Evolutionary conservation across 2,329 filamentous ascomycete genomes (phyloP), one percentile per base, ranked within the genome.

Genomic region (Fusarium citri): DNA sequence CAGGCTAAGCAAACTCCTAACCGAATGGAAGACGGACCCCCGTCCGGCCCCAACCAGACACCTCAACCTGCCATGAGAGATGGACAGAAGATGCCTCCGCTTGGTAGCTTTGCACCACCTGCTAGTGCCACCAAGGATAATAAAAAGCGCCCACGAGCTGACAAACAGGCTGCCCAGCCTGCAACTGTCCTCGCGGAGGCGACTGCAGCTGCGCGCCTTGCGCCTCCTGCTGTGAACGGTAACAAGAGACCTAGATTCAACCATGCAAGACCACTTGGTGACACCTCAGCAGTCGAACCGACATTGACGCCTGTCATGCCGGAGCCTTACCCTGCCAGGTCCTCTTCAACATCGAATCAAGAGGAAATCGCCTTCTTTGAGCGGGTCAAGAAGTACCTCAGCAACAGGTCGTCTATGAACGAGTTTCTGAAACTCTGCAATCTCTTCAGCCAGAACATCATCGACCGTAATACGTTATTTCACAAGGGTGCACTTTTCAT

Each of bases 401-500:
- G 92, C 66, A 98, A 98, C 79, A 92, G 97, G 78, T 92, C 93
- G 59, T 91, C 91, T 5, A 97, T 97, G 87, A 94, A 93, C 74
- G 96, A 99, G 79, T 99, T 99, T 80, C 82, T 99, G 69, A 99
- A 99, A 83, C 88, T 99, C 9, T 96, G 95, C 84, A 99, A 98
- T 73, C 86, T 99, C 30, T 99, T 94, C 82, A 96, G 92, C 23
- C 93, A 97, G 74, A 94, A 97, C 72, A 87, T 99, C 53, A 97
- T 99, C 66, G 94, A 97, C 76, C 91, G 91, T 60, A 90, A 92
- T 65, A 89, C 94, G 4, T 84, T 99, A 16, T 89, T 96, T 26
- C 91, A 94, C 78, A 93, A 96, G 77, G 93, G 94, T 4, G 89
- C 91, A 56, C 87, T 89, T 8, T 99, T 97, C 77, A 94, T 99